Conservation (phyloP, 768 basidiomycete species). For the Leucogyrophana mollusca region DNA sequence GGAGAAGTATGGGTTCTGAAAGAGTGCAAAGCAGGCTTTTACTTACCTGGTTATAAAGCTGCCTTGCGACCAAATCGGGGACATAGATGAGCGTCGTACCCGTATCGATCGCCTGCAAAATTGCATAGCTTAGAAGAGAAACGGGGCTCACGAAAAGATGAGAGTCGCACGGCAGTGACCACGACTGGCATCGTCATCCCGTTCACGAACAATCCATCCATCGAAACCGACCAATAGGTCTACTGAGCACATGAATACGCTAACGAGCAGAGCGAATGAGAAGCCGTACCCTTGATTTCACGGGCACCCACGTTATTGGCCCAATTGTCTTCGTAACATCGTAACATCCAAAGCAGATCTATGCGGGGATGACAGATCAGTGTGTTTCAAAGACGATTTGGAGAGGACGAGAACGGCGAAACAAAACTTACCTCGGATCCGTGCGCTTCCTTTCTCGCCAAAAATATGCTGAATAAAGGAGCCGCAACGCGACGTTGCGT, state of each 20-base stretch:
- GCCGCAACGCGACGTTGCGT: slow-evolving; percentile 34
- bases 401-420: background rate
- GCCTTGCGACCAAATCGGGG: slow-evolving; percentile 38
- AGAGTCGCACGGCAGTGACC: slow-evolving; percentile 15
- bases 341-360: slow-evolving; percentile 27
- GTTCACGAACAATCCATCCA: slow-evolving; percentile 45
- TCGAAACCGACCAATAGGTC: slow-evolving; percentile 60
- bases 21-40: background rate
- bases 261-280: background rate
- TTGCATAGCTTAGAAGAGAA: background rate
- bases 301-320: slow-evolving; percentile 32
- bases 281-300: slow-evolving; percentile 33
- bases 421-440: slow-evolving; percentile 46
- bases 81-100: slow-evolving; percentile 68
- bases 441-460: slow-evolving; percentile 37
- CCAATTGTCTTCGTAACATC: slow-evolving; percentile 33
- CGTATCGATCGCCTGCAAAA: slow-evolving; percentile 59
- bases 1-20: too few relatives aligned
- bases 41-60: slow-evolving; percentile 47
- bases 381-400: background rate
- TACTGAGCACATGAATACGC: slow-evolving; percentile 19
- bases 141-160: background rate
- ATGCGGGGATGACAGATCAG: too few relatives aligned
- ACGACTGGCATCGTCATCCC: slow-evolving; percentile 9
- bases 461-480: slow-evolving; percentile 59